A percentile compares a stretch with the other conserved stretches of the same genome.
These are phyloP conservation scores for Aquilaria malaccensis DNA, from an alignment of 345 rosid species.

Conservation along the genomic window DNA sequence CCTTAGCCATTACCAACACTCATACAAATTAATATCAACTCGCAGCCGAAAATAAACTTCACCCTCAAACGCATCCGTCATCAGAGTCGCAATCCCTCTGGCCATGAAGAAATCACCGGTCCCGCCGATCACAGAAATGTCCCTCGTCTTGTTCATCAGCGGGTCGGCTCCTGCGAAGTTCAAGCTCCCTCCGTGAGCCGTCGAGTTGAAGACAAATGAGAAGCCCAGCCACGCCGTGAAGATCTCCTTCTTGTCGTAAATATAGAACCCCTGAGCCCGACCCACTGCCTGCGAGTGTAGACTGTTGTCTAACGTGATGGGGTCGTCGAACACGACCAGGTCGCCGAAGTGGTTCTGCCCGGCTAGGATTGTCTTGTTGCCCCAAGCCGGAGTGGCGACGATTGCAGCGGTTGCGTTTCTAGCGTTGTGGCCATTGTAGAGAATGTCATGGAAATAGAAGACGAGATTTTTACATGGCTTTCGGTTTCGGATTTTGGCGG, in stretches of 20 bases:
- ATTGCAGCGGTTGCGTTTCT: conserved; percentile 38
- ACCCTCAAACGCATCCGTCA: conserved; percentile 37
- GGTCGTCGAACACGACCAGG: conserved; percentile 42
- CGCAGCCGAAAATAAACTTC: conserved; percentile 32
- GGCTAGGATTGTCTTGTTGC: conserved; percentile 27
- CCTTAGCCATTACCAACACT: conserved; percentile 27
- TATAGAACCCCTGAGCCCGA: conserved; percentile 41
- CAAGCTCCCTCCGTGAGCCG: conserved; percentile 26
- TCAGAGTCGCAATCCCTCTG: conserved; percentile 40
- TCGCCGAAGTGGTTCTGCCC: conserved; percentile 33
- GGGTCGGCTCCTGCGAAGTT: conserved; percentile 43
- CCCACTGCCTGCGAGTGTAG: conserved; percentile 34
- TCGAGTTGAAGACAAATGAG: conserved; percentile 32
- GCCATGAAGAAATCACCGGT: conserved; percentile 48
- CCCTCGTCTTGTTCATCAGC: conserved; percentile 31
- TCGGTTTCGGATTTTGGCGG: neutral
- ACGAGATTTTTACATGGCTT: conserved; percentile 33
- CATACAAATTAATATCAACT: conserved; percentile 38
- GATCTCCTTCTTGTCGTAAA: conserved; percentile 33
- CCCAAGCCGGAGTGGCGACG: conserved; percentile 33
- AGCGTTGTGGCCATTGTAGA: conserved; percentile 42
- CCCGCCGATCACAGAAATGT: conserved; percentile 41
- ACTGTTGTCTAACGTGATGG: conserved; percentile 42
- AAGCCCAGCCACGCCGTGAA: conserved; percentile 51
- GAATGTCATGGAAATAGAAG: conserved; percentile 38